A percentile compares a stretch with the other conserved stretches of the same genome.
These are phyloP conservation scores for Leucocoprinus leucothites DNA, from an alignment of 768 basidiomycete genomes.

Conservation along the genomic window DNA sequence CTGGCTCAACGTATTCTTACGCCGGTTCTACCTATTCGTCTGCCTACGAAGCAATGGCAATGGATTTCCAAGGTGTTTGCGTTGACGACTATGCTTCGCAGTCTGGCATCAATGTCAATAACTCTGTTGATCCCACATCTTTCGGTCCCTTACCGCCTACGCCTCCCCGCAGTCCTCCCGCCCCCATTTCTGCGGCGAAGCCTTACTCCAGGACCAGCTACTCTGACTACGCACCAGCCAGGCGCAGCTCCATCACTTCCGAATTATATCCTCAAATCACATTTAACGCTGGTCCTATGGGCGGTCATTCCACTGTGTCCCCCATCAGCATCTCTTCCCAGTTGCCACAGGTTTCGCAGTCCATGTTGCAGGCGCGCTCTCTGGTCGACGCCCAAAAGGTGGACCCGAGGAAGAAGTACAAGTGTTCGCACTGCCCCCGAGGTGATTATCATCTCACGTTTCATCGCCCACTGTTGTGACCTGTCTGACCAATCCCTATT, in stretches of 20 bases:
- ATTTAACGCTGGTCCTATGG: conserved; percentile 36
- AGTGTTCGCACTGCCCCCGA: conserved; percentile 70
- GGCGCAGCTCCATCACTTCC: conserved; percentile 45
- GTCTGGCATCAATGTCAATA: conserved; percentile 34
- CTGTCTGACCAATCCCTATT: conserved; percentile 9
- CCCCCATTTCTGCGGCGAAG: conserved; percentile 32
- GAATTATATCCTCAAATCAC: conserved; percentile 47
- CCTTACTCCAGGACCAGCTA: conserved; percentile 48
- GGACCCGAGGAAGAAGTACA: conserved; percentile 77
- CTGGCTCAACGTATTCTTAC: conserved; percentile 28
- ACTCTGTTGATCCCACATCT: conserved; percentile 51
- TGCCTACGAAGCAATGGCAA: conserved; percentile 57
- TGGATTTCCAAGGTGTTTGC: conserved; percentile 68
- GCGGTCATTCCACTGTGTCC: conserved; percentile 46
- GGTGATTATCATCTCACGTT: conserved; percentile 36
- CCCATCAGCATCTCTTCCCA: conserved; percentile 54
- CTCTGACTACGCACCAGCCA: conserved; percentile 60
- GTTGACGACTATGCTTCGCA: conserved; percentile 52
- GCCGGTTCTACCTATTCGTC: conserved; percentile 40
- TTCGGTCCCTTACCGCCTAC: conserved; percentile 58
- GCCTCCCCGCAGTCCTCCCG: conserved; percentile 50
- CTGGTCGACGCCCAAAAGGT: conserved; percentile 48
- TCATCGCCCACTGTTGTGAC: conserved; percentile 7
- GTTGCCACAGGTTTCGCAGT: conserved; percentile 33
- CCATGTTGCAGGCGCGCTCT: conserved; percentile 33